A percentile compares a stretch with the other conserved stretches of the same genome.
phyloP scores from a whole-genome alignment of 140 eudicot species.

The Erigeron philadelphicus region DNA sequence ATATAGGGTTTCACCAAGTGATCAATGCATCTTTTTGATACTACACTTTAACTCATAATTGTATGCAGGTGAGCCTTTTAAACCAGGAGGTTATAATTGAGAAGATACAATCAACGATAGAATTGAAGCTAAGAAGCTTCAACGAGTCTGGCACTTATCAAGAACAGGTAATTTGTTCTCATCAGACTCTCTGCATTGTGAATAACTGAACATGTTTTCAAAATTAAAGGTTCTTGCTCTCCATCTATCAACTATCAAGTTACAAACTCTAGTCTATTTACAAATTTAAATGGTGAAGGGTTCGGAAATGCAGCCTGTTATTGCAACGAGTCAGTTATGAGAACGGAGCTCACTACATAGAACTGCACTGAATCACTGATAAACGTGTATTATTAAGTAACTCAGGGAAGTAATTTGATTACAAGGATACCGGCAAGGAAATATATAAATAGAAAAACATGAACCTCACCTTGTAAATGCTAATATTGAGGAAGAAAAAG shows the following conservation, averaged over 20 bases:
- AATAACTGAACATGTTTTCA: constrained; percentile 14
- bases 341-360: too few species aligned
- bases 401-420: background rate
- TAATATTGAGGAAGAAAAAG: background rate
- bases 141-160: constrained; percentile 72
- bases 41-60: constrained; percentile 4
- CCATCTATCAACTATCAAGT: constrained; percentile 5
- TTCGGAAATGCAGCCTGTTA: too few species aligned
- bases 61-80: constrained; percentile 86
- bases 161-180: constrained; percentile 55
- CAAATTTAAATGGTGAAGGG: too few species aligned
- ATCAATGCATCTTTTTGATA: background rate
- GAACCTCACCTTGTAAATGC: background rate
- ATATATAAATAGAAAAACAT: background rate
- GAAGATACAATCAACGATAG: constrained; percentile 83
- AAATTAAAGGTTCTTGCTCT: background rate
- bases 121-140: constrained; percentile 65
- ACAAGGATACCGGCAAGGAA: background rate
- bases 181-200: constrained; percentile 6
- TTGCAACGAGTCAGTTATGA: too few species aligned
- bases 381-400: background rate
- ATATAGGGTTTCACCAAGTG: background rate
- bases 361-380: background rate
- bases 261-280: background rate
- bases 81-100: constrained; percentile 90